These are phyloP conservation scores for Acanthamoeba royreba DNA, from an alignment of 208 protist genomes.

Conservation along the genomic window DNA sequence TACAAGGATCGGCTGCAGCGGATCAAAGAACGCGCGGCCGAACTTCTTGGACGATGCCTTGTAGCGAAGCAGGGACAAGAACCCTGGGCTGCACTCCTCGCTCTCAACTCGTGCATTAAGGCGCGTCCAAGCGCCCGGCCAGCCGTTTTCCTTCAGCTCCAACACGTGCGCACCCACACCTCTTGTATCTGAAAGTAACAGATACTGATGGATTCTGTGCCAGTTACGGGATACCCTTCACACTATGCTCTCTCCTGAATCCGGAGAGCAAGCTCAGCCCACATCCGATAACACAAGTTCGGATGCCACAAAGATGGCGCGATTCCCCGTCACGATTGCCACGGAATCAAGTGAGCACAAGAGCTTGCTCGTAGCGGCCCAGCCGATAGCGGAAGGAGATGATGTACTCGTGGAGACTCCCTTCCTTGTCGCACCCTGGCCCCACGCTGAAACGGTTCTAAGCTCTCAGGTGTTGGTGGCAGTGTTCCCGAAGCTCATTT, in stretches of 20 bases:
- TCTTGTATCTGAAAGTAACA: not conserved
- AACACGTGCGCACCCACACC: not conserved
- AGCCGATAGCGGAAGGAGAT: not conserved
- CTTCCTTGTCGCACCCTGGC: not conserved
- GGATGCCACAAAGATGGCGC: too few relatives aligned
- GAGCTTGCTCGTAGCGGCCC: not conserved
- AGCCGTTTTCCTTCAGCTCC: not conserved
- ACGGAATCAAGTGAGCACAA: not conserved
- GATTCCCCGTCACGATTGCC: not conserved
- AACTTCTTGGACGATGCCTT: not conserved
- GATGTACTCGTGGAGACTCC: not conserved
- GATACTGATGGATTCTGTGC: not conserved
- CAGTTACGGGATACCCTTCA: not conserved
- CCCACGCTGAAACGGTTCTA: not conserved
- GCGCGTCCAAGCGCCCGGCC: not conserved
- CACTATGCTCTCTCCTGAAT: not conserved
- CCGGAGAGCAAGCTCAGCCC: too few relatives aligned
- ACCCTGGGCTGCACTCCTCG: not conserved
- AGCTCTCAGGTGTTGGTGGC: not conserved
- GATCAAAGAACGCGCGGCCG: not conserved
- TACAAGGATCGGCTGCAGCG: not conserved
- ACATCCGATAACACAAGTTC: too few relatives aligned
- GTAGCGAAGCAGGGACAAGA: not conserved
- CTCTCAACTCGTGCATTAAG: not conserved
- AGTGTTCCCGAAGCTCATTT: not conserved